Evolutionary conservation across 1,139 yeast genomes (phyloP), one percentile per base, ranked within the genome.

Genomic region (Magnusiomyces tetraspermus): DNA sequence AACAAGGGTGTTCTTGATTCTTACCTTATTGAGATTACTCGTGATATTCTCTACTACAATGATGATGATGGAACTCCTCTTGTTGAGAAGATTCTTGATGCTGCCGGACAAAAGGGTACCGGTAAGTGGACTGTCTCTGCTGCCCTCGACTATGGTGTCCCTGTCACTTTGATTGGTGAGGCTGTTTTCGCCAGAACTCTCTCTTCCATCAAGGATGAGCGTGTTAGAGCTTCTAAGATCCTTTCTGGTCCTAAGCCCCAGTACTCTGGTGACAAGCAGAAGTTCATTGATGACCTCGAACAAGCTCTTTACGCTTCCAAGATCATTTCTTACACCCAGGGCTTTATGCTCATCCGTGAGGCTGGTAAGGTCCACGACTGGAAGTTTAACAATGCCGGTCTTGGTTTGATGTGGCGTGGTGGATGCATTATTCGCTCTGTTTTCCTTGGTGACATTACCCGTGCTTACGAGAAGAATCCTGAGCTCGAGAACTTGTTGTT

Each of bases 341-440:
- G 98, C 72, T 92, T 92, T 85, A 92, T 92, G 97, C 83, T 92
- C 72, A 89, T 92, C 76, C 87, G 94, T 73, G 96, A 92, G 75
- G 98, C 98, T 64, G 97, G 96, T 63, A 85, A 80, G 76, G 96
- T 88, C 73, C 92, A 88, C 80, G 83, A 83, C 68, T 92, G 98
- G 98, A 83, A 87, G 73, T 80, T 92, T 72, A 92, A 92, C 85
- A 86, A 87, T 82, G 96, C 97, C 63, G 92, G 95, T 59, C 92
- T 92, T 67, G 98, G 97, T 63, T 82, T 92, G 69, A 92, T 92
- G 98, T 92, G 98, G 98, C 85, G 98, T 82, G 98, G 98, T 78
- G 98, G 98, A 64, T 92, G 98, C 81, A 92, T 92, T 74, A 92
- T 92, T 76, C 87, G 97, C 80, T 92, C 98, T 55, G 97, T 90